Evolutionary conservation across 306 rosid genomes (phyloP).

Genomic region (Vicia sativa): DNA sequence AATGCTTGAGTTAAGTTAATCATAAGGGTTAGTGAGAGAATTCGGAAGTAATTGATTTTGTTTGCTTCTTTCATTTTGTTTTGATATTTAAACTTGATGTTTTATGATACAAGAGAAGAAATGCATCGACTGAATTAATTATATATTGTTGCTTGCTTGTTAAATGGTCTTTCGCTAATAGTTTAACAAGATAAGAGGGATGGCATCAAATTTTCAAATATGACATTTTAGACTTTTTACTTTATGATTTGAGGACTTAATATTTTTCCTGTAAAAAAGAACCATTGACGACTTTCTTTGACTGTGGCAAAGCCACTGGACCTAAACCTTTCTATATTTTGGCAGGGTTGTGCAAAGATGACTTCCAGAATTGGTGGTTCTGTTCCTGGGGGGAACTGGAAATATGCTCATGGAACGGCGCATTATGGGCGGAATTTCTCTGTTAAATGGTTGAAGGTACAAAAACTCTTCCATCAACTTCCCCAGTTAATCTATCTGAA

Average conservation of each 20-base stretch:
- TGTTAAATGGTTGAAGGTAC: slow-evolving; percentile 95
- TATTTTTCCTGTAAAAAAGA: slow-evolving; percentile 20
- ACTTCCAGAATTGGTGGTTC: slow-evolving; percentile 97
- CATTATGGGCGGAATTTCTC: slow-evolving; percentile 97
- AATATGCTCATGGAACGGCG: slow-evolving; percentile 98
- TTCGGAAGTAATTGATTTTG: background rate
- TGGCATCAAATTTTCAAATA: slow-evolving; percentile 18
- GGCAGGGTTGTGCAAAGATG: slow-evolving; percentile 99
- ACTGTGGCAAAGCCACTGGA: slow-evolving; percentile 26
- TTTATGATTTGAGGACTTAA: slow-evolving; percentile 10
- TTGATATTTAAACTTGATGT: slow-evolving; percentile 6
- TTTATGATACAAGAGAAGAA: slow-evolving; percentile 12
- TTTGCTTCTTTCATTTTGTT: slow-evolving; percentile 22
- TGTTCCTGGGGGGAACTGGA: slow-evolving; percentile 98
- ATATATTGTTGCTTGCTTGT: slow-evolving; percentile 30
- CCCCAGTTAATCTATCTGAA: slow-evolving; percentile 19
- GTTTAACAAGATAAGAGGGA: slow-evolving; percentile 13
- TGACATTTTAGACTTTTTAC: slow-evolving; percentile 8
- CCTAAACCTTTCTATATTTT: slow-evolving; percentile 37
- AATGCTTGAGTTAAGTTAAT: slow-evolving; percentile 1
- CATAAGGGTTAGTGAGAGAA: slow-evolving; percentile 1
- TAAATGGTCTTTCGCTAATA: slow-evolving; percentile 27
- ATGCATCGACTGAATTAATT: slow-evolving; percentile 13
- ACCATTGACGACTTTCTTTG: slow-evolving; percentile 9
- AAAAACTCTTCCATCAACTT: slow-evolving; percentile 30